These are phyloP conservation scores for Aegilops bicornis DNA, from an alignment of 176 grass and related monocot species.

Conservation along the genomic window DNA sequence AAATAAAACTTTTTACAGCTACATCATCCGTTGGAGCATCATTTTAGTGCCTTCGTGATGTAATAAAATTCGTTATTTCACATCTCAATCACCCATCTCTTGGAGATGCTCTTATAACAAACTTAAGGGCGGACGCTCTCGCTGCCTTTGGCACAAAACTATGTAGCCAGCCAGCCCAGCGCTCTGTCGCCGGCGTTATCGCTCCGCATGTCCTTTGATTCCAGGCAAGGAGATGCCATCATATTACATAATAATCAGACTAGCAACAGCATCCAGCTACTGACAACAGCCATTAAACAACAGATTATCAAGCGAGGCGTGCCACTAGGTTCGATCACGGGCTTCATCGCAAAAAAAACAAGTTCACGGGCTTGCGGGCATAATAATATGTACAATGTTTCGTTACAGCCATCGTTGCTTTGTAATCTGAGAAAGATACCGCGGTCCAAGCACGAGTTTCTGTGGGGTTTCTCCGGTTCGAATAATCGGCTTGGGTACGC, in stretches of 20 bases:
- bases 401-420: background rate
- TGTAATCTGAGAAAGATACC: background rate
- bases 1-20: no score
- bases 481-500: background rate
- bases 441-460: background rate
- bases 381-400: constrained; percentile 23
- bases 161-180: no score
- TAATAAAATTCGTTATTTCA: no score
- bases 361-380: background rate
- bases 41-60: no score
- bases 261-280: background rate
- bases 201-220: no score
- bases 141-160: no score
- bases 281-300: background rate
- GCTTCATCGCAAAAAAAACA: no score
- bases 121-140: no score
- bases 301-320: background rate
- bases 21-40: no score
- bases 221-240: background rate
- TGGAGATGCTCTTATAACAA: no score
- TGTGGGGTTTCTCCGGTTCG: background rate
- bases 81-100: no score
- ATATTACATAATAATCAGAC: background rate
- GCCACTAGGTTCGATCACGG: background rate
- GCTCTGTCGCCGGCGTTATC: no score